phyloP scores from a whole-genome alignment of 2,329 filamentous ascomycete species.

The Polytolypa hystricis region DNA sequence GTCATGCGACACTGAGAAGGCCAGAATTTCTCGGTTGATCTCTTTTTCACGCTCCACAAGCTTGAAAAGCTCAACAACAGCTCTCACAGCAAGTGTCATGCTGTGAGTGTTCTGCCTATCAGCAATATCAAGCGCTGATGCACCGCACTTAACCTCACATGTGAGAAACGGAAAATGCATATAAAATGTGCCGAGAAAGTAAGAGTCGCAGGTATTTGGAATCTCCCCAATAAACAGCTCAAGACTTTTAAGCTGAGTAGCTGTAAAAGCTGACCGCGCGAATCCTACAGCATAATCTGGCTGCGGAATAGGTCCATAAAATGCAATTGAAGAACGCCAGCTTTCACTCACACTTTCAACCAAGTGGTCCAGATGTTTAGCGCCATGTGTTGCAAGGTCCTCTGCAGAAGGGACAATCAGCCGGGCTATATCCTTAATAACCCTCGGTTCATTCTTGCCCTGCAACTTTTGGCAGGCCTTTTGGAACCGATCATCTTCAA shows the following conservation, averaged over 20 bases:
- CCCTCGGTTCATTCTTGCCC: constrained; percentile 22
- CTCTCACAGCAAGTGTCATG: constrained; percentile 25
- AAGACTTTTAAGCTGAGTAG: constrained; percentile 24
- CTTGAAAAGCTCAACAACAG: constrained; percentile 26
- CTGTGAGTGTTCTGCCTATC: constrained; percentile 21
- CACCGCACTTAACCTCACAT: constrained; percentile 16
- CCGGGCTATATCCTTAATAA: constrained; percentile 25
- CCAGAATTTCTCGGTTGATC: constrained; percentile 30
- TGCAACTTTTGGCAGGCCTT: constrained; percentile 19
- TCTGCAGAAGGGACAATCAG: constrained; percentile 28
- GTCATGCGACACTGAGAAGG: constrained; percentile 34
- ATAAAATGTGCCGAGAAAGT: constrained; percentile 14
- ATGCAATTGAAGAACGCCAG: constrained; percentile 21
- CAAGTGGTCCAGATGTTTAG: constrained; percentile 16
- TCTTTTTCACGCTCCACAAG: constrained; percentile 24
- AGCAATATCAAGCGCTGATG: constrained; percentile 15
- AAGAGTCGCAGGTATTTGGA: constrained; percentile 10
- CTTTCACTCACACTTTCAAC: constrained; percentile 25
- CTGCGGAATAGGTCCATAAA: constrained; percentile 21
- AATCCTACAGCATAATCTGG: constrained; percentile 29
- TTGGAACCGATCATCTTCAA: constrained; percentile 24
- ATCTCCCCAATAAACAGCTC: constrained; percentile 14
- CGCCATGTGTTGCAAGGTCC: constrained; percentile 16
- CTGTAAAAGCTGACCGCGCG: constrained; percentile 22
- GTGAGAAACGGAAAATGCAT: constrained; percentile 20